These are phyloP conservation scores for Fraxinus sp. DNA, from an alignment of 305 asterid genomes.

Conservation along the genomic window DNA sequence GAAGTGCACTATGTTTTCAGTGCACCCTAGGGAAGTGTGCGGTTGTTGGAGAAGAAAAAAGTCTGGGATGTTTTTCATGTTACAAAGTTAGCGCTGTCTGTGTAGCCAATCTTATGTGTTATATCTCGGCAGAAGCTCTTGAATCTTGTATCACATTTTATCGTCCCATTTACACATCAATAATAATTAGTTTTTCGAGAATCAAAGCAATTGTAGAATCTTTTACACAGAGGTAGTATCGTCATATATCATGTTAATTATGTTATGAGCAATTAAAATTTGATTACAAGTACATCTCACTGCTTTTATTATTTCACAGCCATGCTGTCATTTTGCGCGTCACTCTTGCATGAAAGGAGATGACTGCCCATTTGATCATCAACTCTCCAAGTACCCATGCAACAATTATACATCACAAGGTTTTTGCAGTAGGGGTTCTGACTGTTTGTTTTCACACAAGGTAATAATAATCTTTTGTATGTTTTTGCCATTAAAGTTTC, in stretches of 20 bases:
- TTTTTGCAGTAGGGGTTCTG: conserved; percentile 78
- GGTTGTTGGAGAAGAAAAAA: not conserved
- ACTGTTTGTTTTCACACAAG: conserved; percentile 85
- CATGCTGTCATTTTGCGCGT: conserved; percentile 85
- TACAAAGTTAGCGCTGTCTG: not conserved
- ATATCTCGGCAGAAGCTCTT: not conserved
- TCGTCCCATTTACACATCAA: not conserved
- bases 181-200: not conserved
- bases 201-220: not conserved
- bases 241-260: conserved; percentile 6
- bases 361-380: conserved; percentile 71
- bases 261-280: conserved; percentile 7
- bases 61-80: not conserved
- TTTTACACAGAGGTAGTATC: not conserved
- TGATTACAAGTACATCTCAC: conserved; percentile 18
- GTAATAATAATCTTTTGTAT: conserved; percentile 36
- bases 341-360: conserved; percentile 94
- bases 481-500: not conserved
- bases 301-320: conserved; percentile 49
- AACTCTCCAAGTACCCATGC: conserved; percentile 86
- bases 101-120: not conserved
- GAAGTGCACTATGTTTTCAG: not conserved
- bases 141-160: not conserved
- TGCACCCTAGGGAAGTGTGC: not conserved
- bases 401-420: conserved; percentile 53